Evolutionary conservation across 169 alveolate genomes (phyloP).

Genomic region (Plasmodium gonderi): DNA sequence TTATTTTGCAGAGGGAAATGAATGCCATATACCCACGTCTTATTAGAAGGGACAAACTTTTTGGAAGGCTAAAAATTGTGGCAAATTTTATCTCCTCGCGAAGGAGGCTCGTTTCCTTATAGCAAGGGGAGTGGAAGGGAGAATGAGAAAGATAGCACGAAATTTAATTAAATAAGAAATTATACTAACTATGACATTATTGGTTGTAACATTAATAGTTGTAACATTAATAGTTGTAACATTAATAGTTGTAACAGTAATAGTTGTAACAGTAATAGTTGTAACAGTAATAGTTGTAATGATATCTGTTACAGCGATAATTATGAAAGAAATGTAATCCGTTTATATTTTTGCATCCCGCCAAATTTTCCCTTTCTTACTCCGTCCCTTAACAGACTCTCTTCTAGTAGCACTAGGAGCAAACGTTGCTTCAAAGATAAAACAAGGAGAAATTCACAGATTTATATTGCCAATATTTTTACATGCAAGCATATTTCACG

Average conservation of each 20-base stretch:
- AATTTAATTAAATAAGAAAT: background rate
- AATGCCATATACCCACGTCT: background rate
- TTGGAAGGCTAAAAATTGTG: background rate
- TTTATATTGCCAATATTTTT: slow-evolving; percentile 84
- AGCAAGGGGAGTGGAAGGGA: too few species aligned
- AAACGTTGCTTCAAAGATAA: slow-evolving; percentile 81
- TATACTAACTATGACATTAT: too few species aligned
- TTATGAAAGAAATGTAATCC: background rate
- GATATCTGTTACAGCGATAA: background rate
- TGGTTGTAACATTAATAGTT: too few species aligned
- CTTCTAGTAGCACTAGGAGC: slow-evolving; percentile 81
- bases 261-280: too few species aligned
- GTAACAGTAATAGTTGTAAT: too few species aligned
- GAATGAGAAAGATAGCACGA: background rate
- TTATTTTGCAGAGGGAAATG: background rate
- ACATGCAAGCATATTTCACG: slow-evolving; percentile 87
- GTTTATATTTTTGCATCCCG: slow-evolving; percentile 25
- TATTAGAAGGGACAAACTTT: background rate
- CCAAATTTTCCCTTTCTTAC: slow-evolving; percentile 7
- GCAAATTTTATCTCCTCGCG: background rate
- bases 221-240: too few species aligned
- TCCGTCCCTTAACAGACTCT: slow-evolving; percentile 78
- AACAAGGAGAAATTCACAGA: slow-evolving; percentile 88
- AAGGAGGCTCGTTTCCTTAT: background rate
- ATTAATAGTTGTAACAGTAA: too few species aligned